Percentiles rank a stretch among this genome's conserved stretches.
Conservation (phyloP, 1,284 basidiomycete species). For the Pseudozyma sp. region DNA sequence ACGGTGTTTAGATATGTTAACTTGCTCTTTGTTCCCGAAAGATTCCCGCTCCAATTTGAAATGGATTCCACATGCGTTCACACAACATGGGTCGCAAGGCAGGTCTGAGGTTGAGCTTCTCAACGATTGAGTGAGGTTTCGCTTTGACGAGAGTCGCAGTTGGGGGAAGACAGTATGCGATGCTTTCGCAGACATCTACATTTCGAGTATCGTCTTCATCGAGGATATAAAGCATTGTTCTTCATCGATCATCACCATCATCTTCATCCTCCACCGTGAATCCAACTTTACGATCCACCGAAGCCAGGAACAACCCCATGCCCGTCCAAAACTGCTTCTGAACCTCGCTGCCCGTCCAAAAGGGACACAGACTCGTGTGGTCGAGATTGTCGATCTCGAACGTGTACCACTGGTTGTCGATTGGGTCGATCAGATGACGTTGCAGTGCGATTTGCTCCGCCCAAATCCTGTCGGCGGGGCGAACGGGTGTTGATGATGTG, state of each 20-base stretch:
- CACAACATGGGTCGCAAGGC: neutral
- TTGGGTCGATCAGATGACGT: constrained; percentile 11
- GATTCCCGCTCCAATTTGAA: constrained; percentile 7
- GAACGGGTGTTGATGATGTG: too few species aligned
- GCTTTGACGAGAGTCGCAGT: too few species aligned
- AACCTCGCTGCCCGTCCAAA: constrained; percentile 50
- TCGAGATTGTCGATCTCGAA: constrained; percentile 29
- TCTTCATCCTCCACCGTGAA: constrained; percentile 1
- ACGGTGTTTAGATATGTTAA: constrained; percentile 48
- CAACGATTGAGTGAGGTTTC: neutral
- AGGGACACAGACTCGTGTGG: constrained; percentile 46
- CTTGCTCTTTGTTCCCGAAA: neutral
- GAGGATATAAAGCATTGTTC: too few species aligned
- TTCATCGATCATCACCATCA: neutral
- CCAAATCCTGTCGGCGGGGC: neutral
- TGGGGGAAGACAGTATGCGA: too few species aligned
- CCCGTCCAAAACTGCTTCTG: constrained; percentile 53
- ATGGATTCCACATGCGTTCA: constrained; percentile 12
- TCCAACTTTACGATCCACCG: constrained; percentile 23
- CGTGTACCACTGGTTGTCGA: constrained; percentile 49
- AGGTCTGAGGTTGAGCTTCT: neutral
- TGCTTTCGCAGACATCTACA: too few species aligned
- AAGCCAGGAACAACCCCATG: constrained; percentile 39
- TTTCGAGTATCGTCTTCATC: too few species aligned
- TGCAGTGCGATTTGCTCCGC: neutral